Conservation (phyloP, 2,329 filamentous ascomycete genomes). For the Thelonectria discophora region DNA sequence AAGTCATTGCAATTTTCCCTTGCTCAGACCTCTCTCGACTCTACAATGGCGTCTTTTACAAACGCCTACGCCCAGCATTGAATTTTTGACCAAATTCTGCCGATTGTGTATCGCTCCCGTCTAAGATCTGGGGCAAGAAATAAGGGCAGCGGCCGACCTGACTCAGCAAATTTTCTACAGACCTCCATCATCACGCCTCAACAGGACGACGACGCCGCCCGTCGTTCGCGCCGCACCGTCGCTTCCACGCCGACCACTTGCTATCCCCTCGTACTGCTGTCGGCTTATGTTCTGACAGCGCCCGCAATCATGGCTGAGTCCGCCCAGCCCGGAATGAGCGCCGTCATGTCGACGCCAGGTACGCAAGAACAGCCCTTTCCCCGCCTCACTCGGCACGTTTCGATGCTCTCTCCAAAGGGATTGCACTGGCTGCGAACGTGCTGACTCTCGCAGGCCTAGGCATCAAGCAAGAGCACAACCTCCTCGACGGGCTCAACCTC, state of each 20-base stretch:
- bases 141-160: conserved; percentile 51
- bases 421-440: conserved; percentile 21
- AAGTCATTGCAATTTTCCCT: conserved; percentile 1
- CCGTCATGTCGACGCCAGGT: conserved; percentile 49
- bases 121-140: conserved; percentile 52
- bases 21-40: neutral
- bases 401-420: conserved; percentile 17
- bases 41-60: conserved; percentile 21
- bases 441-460: conserved; percentile 44
- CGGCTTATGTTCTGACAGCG: conserved; percentile 41
- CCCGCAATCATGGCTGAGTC: conserved; percentile 54
- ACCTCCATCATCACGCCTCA: conserved; percentile 44
- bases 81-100: conserved; percentile 41
- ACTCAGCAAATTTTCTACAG: conserved; percentile 56
- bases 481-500: conserved; percentile 49
- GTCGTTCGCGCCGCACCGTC: conserved; percentile 32
- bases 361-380: conserved; percentile 35
- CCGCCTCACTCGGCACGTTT: conserved; percentile 24
- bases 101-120: conserved; percentile 52
- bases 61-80: conserved; percentile 31
- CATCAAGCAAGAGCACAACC: conserved; percentile 52
- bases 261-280: conserved; percentile 20
- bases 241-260: conserved; percentile 32
- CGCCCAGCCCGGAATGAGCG: conserved; percentile 49
- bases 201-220: conserved; percentile 33